Evolutionary conservation across 2,329 filamentous ascomycete genomes (phyloP), one percentile per base, ranked within the genome.

Genomic region (Neofusicoccum umdonicola): DNA sequence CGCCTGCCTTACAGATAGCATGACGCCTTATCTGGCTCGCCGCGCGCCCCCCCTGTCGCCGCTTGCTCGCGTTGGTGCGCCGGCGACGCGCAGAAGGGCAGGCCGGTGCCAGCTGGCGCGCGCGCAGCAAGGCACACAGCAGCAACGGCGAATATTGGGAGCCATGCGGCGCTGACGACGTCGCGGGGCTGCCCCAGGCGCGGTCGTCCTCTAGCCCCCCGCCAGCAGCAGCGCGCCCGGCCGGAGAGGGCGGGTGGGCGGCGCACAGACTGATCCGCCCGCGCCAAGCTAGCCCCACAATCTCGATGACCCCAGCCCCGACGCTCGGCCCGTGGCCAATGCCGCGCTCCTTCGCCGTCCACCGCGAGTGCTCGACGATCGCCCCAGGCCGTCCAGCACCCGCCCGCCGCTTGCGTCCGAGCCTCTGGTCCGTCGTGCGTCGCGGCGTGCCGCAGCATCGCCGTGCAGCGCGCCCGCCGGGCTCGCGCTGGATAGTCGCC

Each of bases 181-280:
- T 45, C 42, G n/a, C 27, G 27, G 27, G 27, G 45, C 45, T 48
- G 45, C 47, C n/a, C 34, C 47, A 34, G 34, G 4, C 8, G 27
- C 22, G 47, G 9, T 22, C 7, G 17, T 22, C n/a, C 12, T n/a
- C 22, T 48, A 22, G 47, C 47, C 31, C 47, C 27, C 22, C 47
- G 22, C 47, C 47, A 27, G 11, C 13, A 42, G 19, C n/a, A 42
- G 19, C n/a, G 42, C 44, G 52, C 12, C 19, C 52, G 22, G 15
- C 54, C 54, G 54, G 54, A 58, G 54, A 17, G 44, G 54, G 54
- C 54, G 54, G 54, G 54, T 58, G 39, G 44, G 47, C 39, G 34
- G 22, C 34, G 54, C 39, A 39, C 52, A 35, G 39, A n/a, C 42
- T 56, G 52, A 56, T 56, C 27, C 27, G 27, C 27, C 52, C 52